Evolutionary conservation across 768 basidiomycete species (phyloP), one percentile per base, ranked within the genome.

Genomic region (Lactifluus pinguis): DNA sequence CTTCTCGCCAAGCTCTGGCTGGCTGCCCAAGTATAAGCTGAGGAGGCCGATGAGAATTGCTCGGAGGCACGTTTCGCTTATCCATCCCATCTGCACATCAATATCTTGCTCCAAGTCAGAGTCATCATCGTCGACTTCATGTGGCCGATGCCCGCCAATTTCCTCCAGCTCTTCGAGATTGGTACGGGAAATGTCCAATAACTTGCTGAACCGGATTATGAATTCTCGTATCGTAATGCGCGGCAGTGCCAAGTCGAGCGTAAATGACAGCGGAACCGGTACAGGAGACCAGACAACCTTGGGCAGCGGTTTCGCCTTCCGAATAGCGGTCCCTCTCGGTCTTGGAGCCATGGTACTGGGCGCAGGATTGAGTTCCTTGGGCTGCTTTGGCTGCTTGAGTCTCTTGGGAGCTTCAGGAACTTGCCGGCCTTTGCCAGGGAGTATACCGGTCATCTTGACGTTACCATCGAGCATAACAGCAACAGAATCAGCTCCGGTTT

Each of bases 171-270:
- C 76, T 32, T 88, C 87, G 8, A 92, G 72, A 60, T 89, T 86
- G 49, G 85, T 82, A 5, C 86, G 69, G 57, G 81, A 69, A 45
- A 79, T 75, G 30, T 82, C 80, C 65, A 85, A 70, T 15, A 81
- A 57, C 32, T 76, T 73, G 1, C 76, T 74, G 64, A 91, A 91
- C 38, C 89, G 79, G 50, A 87, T 68, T 11, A 81, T 68, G 69
- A 90, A 92, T 71, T 92, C 89, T 59, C 89, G 83, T 47, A 91
- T 84, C 65, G 82, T 75, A 50, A 91, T 79, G 10, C 89, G 83
- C 30, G 79, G 76, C 63, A 86, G 78, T 1, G 79, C 82, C 44
- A 81, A 79, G 0, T 74, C 67, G 42, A 75, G 72, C 6, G 75
- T 71, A 14, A 86, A 72, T 34, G 64, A 66, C 13, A 77, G 74